Conservation (phyloP, 2,329 filamentous ascomycete genomes). For the Cladobotryum mycophilum region DNA sequence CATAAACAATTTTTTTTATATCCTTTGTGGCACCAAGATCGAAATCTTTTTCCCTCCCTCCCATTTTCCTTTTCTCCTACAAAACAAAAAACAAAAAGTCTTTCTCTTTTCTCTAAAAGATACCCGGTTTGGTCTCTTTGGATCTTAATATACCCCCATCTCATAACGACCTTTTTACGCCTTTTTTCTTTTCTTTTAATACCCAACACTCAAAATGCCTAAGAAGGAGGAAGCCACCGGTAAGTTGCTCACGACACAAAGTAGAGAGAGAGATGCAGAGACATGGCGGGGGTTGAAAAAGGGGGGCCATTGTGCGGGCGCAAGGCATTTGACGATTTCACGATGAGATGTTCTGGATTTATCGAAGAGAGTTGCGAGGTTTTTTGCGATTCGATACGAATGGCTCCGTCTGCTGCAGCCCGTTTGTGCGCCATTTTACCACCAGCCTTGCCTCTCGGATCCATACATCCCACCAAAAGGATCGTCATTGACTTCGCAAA, state of each 20-base stretch:
- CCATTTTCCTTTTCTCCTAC: constrained; percentile 14
- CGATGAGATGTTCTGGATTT: constrained; percentile 1
- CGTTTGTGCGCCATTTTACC: constrained; percentile 12
- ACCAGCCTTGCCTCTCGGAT: too few species aligned
- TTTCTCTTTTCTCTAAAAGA: constrained; percentile 15
- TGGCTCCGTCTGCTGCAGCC: too few species aligned
- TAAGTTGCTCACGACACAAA: constrained; percentile 27
- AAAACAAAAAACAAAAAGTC: constrained; percentile 5
- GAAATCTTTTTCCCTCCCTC: constrained; percentile 13
- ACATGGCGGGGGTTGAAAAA: constrained; percentile 6
- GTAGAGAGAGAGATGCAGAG: neutral
- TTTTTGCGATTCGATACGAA: neutral
- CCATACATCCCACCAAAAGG: too few species aligned
- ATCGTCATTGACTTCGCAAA: too few species aligned
- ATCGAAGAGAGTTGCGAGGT: neutral
- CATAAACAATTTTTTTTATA: constrained; percentile 32
- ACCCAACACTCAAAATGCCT: constrained; percentile 35
- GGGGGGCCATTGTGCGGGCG: constrained; percentile 18
- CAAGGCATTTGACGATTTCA: constrained; percentile 2
- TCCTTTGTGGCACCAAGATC: neutral
- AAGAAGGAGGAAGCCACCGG: constrained; percentile 22
- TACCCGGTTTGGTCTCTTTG: constrained; percentile 6
- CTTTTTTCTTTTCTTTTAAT: constrained; percentile 8
- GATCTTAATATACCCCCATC: constrained; percentile 8
- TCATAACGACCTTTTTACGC: constrained; percentile 9